A percentile compares a stretch with the other conserved stretches of the same genome.
Evolutionary conservation across 2,329 filamentous ascomycete species (phyloP).

Genomic region (Stromatinia cepivora): DNA sequence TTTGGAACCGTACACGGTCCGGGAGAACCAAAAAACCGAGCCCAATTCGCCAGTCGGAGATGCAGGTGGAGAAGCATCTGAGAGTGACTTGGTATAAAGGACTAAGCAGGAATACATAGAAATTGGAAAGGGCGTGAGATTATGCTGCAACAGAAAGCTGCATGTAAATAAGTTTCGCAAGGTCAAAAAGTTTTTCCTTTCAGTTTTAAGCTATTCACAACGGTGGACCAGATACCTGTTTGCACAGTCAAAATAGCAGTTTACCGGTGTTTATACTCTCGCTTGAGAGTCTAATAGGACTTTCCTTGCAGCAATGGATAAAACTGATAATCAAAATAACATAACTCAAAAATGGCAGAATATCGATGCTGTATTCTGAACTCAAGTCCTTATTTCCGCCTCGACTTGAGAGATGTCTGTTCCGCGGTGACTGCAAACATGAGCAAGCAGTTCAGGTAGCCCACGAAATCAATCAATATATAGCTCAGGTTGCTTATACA

Average conservation of each 20-base stretch:
- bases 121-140: too few species aligned
- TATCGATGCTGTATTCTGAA: neutral
- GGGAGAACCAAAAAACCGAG: neutral
- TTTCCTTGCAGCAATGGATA: neutral
- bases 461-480: neutral
- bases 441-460: neutral
- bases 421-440: too few species aligned
- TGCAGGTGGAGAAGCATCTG: too few species aligned
- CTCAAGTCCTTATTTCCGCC: neutral
- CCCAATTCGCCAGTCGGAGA: neutral
- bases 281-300: neutral
- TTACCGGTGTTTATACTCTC: neutral
- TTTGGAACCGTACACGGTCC: neutral
- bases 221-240: neutral
- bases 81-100: neutral
- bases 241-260: neutral
- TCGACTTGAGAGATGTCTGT: neutral
- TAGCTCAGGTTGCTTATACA: neutral
- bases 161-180: too few species aligned
- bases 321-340: neutral
- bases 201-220: neutral
- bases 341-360: neutral
- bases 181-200: neutral
- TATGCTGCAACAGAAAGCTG: neutral
- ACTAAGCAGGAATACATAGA: too few species aligned